Base-by-base conservation (phyloP, 371 early-diverging fungal genomes). In the Chytridium lagenaria region DNA sequence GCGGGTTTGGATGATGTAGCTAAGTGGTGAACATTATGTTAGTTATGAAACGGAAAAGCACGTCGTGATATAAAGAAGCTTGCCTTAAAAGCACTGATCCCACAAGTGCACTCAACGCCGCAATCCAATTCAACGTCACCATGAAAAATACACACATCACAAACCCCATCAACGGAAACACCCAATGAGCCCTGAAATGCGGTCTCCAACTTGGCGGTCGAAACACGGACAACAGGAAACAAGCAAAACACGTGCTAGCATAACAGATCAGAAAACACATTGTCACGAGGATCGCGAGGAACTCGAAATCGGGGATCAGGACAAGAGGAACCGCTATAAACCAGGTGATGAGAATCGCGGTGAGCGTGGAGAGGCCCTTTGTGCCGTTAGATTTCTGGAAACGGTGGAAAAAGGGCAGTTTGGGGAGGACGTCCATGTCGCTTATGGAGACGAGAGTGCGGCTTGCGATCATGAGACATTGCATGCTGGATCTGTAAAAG, bases 251-350 rank as follows among this genome's bases (percentile, higher is more conserved):
- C 30, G 70, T 70, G 15, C 44, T 38, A 5, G 44, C 57, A 28
- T 59, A 70, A 30, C 70, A 70, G 2, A 70, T 12, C 68, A 74
- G 36, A 50, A 68, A 74, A n/a, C 44, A 28, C 59, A 63, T 59
- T 2, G 74, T 74, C 2, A 74, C 69, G 10, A 74, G 31, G 2
- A 64, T 63, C 7, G 69, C 74, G 31, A 74, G 68, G 34, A 30
- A 5, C 37, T 74, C 74, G 26, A 74, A 51, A 49, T 74, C 34
- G 2, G 38, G 69, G 12, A 68, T 26, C 15, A 69, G 30, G 10
- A 67, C 37, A 1, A 74, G 68, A 36, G 74, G 69, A 15, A 69
- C 5, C 5, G 74, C 74, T 2, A 74, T 5, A 3, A 67, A 22
- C 49, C 57, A 55, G 3, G 74, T 68, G 5, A 67, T 36, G 16